phyloP scores from a whole-genome alignment of 352 stramenopile species.

The Phytophthora pinifolia region DNA sequence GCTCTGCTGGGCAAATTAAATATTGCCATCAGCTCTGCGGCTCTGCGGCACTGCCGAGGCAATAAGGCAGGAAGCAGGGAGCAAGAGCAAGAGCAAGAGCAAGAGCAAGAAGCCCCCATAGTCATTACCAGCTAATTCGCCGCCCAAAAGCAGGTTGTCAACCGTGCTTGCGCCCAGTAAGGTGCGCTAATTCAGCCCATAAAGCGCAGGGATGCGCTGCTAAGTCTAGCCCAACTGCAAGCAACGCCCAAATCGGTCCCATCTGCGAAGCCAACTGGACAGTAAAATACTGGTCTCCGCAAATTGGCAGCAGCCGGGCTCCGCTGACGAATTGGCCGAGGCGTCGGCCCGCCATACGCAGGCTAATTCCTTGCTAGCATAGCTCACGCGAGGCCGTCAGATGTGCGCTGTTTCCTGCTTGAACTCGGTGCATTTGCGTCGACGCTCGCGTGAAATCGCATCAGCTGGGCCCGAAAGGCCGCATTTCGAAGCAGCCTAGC shows the following conservation, averaged over 20 bases:
- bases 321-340: background rate
- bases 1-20: constrained; percentile 42
- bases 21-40: constrained; percentile 21
- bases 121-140: constrained; percentile 2
- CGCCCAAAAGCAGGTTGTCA: constrained; percentile 27
- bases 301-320: constrained; percentile 1
- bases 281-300: background rate
- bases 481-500: constrained; percentile 20
- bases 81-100: no score
- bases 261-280: constrained; percentile 26
- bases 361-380: background rate
- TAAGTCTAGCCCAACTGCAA: constrained; percentile 32
- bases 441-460: constrained; percentile 17
- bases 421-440: constrained; percentile 5
- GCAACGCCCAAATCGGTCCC: constrained; percentile 17
- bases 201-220: constrained; percentile 27
- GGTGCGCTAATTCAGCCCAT: constrained; percentile 8
- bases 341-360: constrained; percentile 7
- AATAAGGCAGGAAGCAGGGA: background rate
- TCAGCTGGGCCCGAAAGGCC: background rate
- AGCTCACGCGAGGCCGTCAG: constrained; percentile 4
- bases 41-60: background rate
- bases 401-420: background rate
- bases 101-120: constrained; percentile 17
- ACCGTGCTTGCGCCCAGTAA: constrained; percentile 23